Conservation (phyloP, 495 filamentous ascomycete species). For the Cercophora samala region DNA sequence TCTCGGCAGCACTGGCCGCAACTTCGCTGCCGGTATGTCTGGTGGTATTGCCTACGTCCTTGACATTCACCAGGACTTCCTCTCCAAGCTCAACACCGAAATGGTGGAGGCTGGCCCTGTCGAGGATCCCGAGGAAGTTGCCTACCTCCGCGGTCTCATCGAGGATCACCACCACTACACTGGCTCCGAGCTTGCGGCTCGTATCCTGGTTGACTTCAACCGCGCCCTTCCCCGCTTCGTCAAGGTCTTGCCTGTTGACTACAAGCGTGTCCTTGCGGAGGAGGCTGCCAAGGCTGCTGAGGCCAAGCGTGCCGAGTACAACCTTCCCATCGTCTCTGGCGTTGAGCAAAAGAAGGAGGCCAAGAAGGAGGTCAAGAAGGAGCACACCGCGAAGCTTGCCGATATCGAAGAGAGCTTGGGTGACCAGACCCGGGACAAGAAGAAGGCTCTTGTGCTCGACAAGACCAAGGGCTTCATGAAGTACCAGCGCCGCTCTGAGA, state of each 20-base stretch:
- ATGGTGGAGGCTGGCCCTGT: constrained; percentile 93
- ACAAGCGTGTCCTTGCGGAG: constrained; percentile 89
- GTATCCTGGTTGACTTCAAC: constrained; percentile 95
- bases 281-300: constrained; percentile 81
- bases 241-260: constrained; percentile 94
- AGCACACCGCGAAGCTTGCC: constrained; percentile 77
- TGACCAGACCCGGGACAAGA: constrained; percentile 86
- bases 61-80: constrained; percentile 88
- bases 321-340: constrained; percentile 73
- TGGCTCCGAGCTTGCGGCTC: constrained; percentile 92
- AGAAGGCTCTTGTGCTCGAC: constrained; percentile 90
- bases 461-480: constrained; percentile 99
- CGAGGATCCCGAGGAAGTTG: constrained; percentile 88
- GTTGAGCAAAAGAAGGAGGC: constrained; percentile 51
- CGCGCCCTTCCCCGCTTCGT: constrained; percentile 88
- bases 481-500: constrained; percentile 90
- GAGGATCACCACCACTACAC: constrained; percentile 99
- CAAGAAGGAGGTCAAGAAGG: constrained; percentile 39
- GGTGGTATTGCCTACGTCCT: constrained; percentile 97
- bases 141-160: constrained; percentile 87
- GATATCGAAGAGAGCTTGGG: constrained; percentile 95
- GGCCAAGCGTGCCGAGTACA: constrained; percentile 76
- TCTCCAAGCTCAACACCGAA: constrained; percentile 93
- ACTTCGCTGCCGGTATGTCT: constrained; percentile 99
- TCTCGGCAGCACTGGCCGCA: constrained; percentile 91